Base-by-base conservation (phyloP, 306 rosid species). In the Fagus sylvatica region DNA sequence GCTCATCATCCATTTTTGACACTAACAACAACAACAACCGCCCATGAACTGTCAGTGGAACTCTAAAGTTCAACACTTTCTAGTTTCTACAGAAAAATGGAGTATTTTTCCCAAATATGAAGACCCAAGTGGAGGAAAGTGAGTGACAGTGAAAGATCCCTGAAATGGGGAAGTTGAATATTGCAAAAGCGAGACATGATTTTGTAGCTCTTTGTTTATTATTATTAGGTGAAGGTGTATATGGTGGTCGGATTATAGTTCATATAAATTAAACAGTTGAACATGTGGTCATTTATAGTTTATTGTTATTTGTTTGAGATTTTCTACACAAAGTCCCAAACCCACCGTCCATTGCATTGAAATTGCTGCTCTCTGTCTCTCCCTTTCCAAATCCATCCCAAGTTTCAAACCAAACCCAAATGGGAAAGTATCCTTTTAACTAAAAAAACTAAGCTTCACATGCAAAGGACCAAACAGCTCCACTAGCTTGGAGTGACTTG, bases 321-420 rank as follows among this genome's bases (percentile, higher is more conserved):
- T 76, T 75, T 54, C 66, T 42, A 53, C 32, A 2, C 53, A 73
- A 22, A 22, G 28, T 22, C 28, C 28, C 28, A 22, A 49, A 74
- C 60, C 72, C 76, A 56, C 71, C 67, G 17, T 17, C 46, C 59
- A 37, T 32, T 76, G 74, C 64, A 67, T 74, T 74, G 77, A 67
- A 78, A 43, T 60, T 53, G 80, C 69, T n/a, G 81, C 53, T 40
- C 22, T 43, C 71, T 3, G 8, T 28, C 57, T 1, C 1, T 28
- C 13, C 11, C 4, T 46, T 46, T 2, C 71, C 57, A 67, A 67
- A 41, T 11, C 67, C 40, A 11, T 12, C 30, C 36, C 39, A 60
- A 32, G 8, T 60, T 11, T 79, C 36, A 70, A 66, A 79, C 78
- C 60, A 46, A 64, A 79, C 69, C 51, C 83, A 79, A 70, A 22